phyloP scores from a whole-genome alignment of 352 stramenopile genomes.

The Plasmopara halstedii region DNA sequence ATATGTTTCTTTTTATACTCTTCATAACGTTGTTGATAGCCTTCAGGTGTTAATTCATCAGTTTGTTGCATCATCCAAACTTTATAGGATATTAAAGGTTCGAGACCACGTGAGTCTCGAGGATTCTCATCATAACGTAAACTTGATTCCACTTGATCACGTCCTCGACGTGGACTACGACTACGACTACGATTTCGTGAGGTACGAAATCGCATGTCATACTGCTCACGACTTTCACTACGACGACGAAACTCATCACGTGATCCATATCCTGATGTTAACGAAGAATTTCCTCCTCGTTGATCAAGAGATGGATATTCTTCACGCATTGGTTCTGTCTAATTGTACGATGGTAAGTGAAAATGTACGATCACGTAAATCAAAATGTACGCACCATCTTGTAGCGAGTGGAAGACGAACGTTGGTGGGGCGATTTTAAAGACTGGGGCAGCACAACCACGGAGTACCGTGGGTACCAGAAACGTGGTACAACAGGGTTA shows the following conservation, averaged over 20 bases:
- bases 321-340: conserved; percentile 38
- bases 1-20: conserved; percentile 87
- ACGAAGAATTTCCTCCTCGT: conserved; percentile 19
- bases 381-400: conserved; percentile 15
- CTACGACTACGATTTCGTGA: conserved; percentile 25
- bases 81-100: conserved; percentile 80
- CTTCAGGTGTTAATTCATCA: conserved; percentile 69
- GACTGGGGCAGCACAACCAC: conserved; percentile 19
- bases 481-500: conserved; percentile 1
- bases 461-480: neutral
- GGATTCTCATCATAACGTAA: conserved; percentile 19
- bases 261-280: conserved; percentile 23
- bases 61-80: conserved; percentile 86
- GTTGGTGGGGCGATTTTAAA: conserved; percentile 4
- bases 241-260: conserved; percentile 25
- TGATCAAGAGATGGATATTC: conserved; percentile 36
- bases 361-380: neutral
- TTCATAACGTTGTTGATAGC: conserved; percentile 81
- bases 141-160: conserved; percentile 17
- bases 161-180: conserved; percentile 18
- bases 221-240: conserved; percentile 28
- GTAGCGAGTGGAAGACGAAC: neutral
- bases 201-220: conserved; percentile 23
- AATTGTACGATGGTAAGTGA: neutral
- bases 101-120: conserved; percentile 32